Base-by-base conservation (phyloP, 2,329 filamentous ascomycete species). In the Rhynchosporium agropyri region DNA sequence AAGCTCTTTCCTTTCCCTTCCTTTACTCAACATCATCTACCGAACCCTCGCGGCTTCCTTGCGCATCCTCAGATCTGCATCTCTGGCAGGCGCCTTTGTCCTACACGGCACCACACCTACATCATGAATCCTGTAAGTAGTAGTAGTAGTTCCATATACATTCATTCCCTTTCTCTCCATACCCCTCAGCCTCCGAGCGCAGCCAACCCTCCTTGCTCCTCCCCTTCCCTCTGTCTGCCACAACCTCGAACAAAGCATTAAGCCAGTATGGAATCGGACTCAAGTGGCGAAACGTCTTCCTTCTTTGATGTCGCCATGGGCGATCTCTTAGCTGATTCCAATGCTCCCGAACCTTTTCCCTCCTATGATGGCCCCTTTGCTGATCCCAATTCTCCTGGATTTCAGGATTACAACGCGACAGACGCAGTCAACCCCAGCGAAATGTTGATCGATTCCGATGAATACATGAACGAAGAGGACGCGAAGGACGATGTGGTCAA, bases 401-500 rank as follows among this genome's bases (percentile, higher is more conserved):
- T 57, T 8, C 70, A 75, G 73, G 64, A 46, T 53, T 68, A 68
- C 20, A 20, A 20, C 63, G 65, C 68, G 62, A 65, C 65, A 63
- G 68, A 67, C 36, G 67, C 71, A 56, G 70, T 74, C 28, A 74
- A 70, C 31, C 71, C 72, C 43, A 75, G 72, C 65, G 70, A 73
- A 36, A 72, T 75, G 71, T 65, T 68, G 26, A 65, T 75, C 43
- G 74, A 74, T 55, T 64, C 71, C 3, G 71, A 73, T 31, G 71
- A 74, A 36, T 68, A 73, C n/a, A 62, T 71, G 38, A 71, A 70
- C 12, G 66, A 69, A 51, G 64, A 62, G 5, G 71, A 73, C 28
- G 68, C 72, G 57, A 76, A 78, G 67, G 76, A 76, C 33, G 74
- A 77, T 68, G 73, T 78, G 43, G 74, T 76, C 46, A 75, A 77